These are phyloP conservation scores for Apiotrichum porosum DNA, from an alignment of 1,284 basidiomycete genomes.

Conservation along the genomic window DNA sequence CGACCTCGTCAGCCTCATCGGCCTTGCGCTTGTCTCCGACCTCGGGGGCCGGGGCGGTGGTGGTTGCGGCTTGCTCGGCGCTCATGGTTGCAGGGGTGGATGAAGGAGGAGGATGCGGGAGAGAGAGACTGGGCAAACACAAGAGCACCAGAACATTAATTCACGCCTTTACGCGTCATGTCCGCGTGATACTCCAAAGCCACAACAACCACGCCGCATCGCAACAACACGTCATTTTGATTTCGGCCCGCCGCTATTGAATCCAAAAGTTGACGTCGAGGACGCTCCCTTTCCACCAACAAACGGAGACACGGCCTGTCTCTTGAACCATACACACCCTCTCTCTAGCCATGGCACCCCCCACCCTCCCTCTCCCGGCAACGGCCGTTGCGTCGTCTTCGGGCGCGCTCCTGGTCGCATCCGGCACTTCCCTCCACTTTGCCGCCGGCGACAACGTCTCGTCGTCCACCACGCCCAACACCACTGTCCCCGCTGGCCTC, in stretches of 20 bases:
- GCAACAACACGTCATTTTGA: too few species aligned
- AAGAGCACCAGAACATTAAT: too few species aligned
- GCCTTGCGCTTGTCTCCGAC: conserved; percentile 32
- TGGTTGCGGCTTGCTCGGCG: conserved; percentile 9
- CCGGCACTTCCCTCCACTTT: conserved; percentile 11
- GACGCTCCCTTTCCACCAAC: too few species aligned
- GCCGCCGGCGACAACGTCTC: conserved; percentile 1
- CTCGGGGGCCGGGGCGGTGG: conserved; percentile 6
- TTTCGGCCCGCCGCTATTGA: too few species aligned
- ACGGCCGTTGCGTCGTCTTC: conserved; percentile 14
- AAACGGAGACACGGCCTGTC: too few species aligned
- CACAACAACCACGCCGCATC: too few species aligned
- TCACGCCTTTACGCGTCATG: too few species aligned
- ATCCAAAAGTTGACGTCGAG: neutral
- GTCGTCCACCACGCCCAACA: conserved; percentile 13
- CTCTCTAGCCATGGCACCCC: neutral
- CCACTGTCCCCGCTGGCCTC: conserved; percentile 35
- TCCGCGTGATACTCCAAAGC: too few species aligned
- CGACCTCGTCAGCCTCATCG: conserved; percentile 18
- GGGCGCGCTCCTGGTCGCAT: conserved; percentile 4
- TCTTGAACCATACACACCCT: too few species aligned
- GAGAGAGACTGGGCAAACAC: neutral
- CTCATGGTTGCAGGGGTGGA: conserved; percentile 16
- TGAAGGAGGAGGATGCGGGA: neutral
- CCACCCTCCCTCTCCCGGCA: conserved; percentile 10